A percentile compares a stretch with the other conserved stretches of the same genome.
phyloP scores from a whole-genome alignment of 192 early-diverging fungal genomes.

The Coemansia sp. region DNA sequence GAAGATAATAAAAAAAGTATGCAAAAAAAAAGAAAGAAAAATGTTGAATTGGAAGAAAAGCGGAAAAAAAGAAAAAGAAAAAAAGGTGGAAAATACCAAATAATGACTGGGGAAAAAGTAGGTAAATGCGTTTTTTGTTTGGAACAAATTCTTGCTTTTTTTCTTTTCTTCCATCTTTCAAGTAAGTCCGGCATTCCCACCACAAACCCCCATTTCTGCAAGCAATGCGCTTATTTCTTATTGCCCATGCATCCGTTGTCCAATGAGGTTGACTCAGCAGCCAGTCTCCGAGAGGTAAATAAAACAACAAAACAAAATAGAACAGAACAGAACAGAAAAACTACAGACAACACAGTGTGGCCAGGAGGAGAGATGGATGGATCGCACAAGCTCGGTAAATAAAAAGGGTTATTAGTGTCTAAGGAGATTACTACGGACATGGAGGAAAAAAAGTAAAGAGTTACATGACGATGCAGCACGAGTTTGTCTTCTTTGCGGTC shows the following conservation, averaged over 20 bases:
- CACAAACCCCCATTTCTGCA: no score
- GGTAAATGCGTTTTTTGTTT: conserved; percentile 1
- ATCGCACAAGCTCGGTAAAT: no score
- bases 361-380: background rate
- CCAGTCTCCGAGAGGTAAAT: no score
- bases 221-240: no score
- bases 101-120: background rate
- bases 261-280: no score
- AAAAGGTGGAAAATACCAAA: conserved; percentile 5
- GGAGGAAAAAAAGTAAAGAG: background rate
- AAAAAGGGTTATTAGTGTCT: no score
- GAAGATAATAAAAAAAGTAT: conserved; percentile 2
- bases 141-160: background rate
- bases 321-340: background rate
- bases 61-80: conserved; percentile 7
- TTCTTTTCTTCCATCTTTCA: no score
- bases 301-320: background rate
- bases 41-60: background rate
- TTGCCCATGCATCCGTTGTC: no score
- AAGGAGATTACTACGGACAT: background rate
- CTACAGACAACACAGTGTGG: background rate
- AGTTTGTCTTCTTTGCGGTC: conserved; percentile 82
- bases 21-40: background rate
- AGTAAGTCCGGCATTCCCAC: no score
- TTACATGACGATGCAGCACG: conserved; percentile 54